Base-by-base conservation (phyloP, 1,284 basidiomycete genomes). In the Serendipita sp. region DNA sequence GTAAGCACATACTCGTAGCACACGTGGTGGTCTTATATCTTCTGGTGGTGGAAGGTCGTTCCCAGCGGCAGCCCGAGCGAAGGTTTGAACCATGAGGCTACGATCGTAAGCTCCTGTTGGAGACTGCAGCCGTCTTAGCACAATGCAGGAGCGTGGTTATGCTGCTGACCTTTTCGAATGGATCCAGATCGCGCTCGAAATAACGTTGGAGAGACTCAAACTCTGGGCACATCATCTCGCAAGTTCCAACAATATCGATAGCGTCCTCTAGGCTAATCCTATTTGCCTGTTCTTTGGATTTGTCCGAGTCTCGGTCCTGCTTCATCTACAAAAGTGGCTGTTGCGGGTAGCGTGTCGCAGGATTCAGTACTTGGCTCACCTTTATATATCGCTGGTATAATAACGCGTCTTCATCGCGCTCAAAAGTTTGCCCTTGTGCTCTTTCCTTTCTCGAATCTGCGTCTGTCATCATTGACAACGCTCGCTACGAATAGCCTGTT, bases 201-300 rank as follows among this genome's bases (percentile, higher is more conserved):
- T 98, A 92, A 53, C 95, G 81, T 68, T 93, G 82, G 71, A 95
- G 93, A 22, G 88, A 79, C 74, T 99, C 95, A 69, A 91, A 95
- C 61, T 88, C 85, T 3, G 93, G 91, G 72, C 95, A 98, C 93
- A 98, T 97, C 66, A 90, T 87, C 74, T 79, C 76, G 70, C 95
- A 98, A 1, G 91, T 94, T 17, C 95, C 95, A 12, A 89, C 81
- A 69, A 98, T 85, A 35, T 87, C 88, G 62, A 93, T 89, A 2
- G 95, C 93, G 65, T 93, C 87, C 65, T 88, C 87, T 4, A 97
- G 79, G 29, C 87, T 58, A 29, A 58, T 35, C 32, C 32, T 58
- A 35, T 34, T 58, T 8, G 53, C 32, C 10, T 26, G 26, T 30
- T 26, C 17, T 8, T 35, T n/a, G 10, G 32, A 34, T 34, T 58